phyloP scores from a whole-genome alignment of 2,329 filamentous ascomycete genomes.

The Colletotrichum coccodes region DNA sequence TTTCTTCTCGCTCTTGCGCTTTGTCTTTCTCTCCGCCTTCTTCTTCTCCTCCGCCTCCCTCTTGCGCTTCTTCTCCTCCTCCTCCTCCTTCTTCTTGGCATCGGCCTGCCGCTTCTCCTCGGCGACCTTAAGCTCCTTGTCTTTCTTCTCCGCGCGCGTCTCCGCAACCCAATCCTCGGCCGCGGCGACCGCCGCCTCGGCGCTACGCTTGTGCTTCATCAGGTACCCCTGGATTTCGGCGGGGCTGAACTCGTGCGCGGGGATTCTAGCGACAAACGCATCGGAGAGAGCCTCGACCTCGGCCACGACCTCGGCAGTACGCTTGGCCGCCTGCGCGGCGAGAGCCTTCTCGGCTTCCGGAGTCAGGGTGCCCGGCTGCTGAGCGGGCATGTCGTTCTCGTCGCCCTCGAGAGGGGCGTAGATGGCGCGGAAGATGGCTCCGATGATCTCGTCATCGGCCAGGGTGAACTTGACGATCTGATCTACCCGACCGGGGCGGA shows the following conservation, averaged over 20 bases:
- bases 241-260: conserved; percentile 65
- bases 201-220: conserved; percentile 64
- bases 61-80: conserved; percentile 43
- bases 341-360: conserved; percentile 40
- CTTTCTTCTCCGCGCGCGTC: conserved; percentile 59
- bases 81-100: conserved; percentile 47
- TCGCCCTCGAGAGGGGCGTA: conserved; percentile 64
- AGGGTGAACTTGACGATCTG: conserved; percentile 67
- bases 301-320: conserved; percentile 47
- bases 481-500: conserved; percentile 71
- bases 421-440: conserved; percentile 67
- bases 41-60: conserved; percentile 42
- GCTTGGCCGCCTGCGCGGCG: conserved; percentile 42
- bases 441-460: conserved; percentile 62
- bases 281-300: conserved; percentile 57
- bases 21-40: conserved; percentile 36
- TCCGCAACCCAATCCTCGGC: conserved; percentile 60
- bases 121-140: conserved; percentile 53
- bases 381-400: conserved; percentile 17
- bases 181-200: conserved; percentile 57
- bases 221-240: conserved; percentile 70
- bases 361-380: not conserved
- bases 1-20: conserved; percentile 29
- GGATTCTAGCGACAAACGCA: conserved; percentile 61
- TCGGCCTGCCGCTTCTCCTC: conserved; percentile 52